Conservation (phyloP, 345 rosid species). For the Salix arbutifolia region DNA sequence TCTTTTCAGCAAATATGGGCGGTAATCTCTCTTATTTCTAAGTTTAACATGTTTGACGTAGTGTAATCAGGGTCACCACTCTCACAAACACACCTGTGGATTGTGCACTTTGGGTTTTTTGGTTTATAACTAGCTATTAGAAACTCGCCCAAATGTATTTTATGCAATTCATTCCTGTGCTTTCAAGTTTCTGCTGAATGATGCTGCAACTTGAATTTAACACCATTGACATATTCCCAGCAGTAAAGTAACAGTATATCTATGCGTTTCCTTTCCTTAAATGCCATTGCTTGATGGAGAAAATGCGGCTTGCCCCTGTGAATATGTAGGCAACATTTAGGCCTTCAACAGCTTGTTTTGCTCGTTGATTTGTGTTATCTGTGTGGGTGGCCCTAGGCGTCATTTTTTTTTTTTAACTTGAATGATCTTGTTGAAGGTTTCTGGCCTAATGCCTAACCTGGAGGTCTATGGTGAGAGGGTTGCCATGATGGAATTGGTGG, state of each 20-base stretch:
- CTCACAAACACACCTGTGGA: not conserved
- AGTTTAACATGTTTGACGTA: not conserved
- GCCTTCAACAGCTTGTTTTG: conserved; percentile 19
- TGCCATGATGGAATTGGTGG: conserved; percentile 74
- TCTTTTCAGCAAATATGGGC: conserved; percentile 69
- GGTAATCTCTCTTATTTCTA: conserved; percentile 27
- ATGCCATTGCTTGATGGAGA: conserved; percentile 12
- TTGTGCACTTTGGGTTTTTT: not conserved
- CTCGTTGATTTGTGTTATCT: conserved; percentile 35
- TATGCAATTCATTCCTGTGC: not conserved
- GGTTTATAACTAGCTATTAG: not conserved
- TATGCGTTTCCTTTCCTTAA: not conserved
- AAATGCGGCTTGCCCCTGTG: not conserved
- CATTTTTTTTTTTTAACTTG: conserved; percentile 49
- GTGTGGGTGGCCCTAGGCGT: conserved; percentile 33
- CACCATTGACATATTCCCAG: not conserved
- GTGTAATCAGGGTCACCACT: not conserved
- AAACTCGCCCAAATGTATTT: not conserved
- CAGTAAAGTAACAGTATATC: not conserved
- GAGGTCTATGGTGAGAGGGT: conserved; percentile 92
- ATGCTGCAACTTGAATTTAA: not conserved
- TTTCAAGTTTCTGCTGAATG: not conserved
- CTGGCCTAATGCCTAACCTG: conserved; percentile 82
- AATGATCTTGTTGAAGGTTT: conserved; percentile 99
- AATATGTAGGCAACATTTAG: conserved; percentile 5